These are phyloP conservation scores for Mycena filopes DNA, from an alignment of 768 basidiomycete genomes.

Conservation along the genomic window DNA sequence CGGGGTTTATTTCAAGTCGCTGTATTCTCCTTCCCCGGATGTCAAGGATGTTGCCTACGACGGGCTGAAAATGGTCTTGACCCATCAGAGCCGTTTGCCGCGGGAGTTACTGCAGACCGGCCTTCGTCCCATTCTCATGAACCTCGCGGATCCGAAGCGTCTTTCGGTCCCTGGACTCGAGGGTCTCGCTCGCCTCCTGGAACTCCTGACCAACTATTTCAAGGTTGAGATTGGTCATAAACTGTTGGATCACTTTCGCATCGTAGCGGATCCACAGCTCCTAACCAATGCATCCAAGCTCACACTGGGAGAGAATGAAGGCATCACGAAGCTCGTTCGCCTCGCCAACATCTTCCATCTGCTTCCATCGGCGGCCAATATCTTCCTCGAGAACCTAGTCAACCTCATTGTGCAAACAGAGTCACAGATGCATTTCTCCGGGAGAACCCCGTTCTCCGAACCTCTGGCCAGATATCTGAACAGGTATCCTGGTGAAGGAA, in stretches of 20 bases:
- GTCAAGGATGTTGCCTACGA: slow-evolving; percentile 97
- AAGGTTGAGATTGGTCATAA: slow-evolving; percentile 99
- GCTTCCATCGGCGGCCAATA: slow-evolving; percentile 91
- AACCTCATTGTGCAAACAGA: slow-evolving; percentile 93
- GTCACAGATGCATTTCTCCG: slow-evolving; percentile 89
- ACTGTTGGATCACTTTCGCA: slow-evolving; percentile 94
- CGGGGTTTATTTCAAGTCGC: slow-evolving; percentile 96
- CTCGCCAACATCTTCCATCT: slow-evolving; percentile 98
- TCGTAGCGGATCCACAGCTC: slow-evolving; percentile 90
- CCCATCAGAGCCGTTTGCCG: slow-evolving; percentile 90
- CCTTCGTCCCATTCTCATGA: slow-evolving; percentile 95
- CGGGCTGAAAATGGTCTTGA: slow-evolving; percentile 88
- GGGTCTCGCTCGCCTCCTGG: slow-evolving; percentile 91
- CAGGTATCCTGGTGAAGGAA: slow-evolving; percentile 87
- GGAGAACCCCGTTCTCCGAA: slow-evolving; percentile 90
- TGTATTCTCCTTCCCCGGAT: slow-evolving; percentile 91
- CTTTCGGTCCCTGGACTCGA: slow-evolving; percentile 93
- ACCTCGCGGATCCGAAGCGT: slow-evolving; percentile 95
- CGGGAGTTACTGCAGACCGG: slow-evolving; percentile 96
- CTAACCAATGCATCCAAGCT: slow-evolving; percentile 82
- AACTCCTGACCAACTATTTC: slow-evolving; percentile 98
- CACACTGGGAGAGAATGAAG: slow-evolving; percentile 87
- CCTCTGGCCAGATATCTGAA: slow-evolving; percentile 92
- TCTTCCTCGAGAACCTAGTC: slow-evolving; percentile 90
- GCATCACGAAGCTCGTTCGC: slow-evolving; percentile 92